A percentile compares a stretch with the other conserved stretches of the same genome.
Evolutionary conservation across 73 alveolate genomes (phyloP).

Genomic region (Paramecium octaurelia): DNA sequence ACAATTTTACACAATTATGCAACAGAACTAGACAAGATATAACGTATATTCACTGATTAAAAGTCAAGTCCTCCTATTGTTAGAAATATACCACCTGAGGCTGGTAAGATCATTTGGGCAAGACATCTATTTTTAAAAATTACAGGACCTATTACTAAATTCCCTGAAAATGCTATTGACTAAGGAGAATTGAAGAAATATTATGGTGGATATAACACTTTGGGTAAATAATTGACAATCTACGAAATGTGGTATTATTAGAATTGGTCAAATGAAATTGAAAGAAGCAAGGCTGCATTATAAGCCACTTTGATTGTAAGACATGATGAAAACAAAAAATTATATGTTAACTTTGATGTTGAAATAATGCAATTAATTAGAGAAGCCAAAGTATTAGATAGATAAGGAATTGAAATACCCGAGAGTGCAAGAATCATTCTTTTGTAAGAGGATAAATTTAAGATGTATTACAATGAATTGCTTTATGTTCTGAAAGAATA

Average conservation of each 20-base stretch:
- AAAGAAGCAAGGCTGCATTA: constrained; percentile 93
- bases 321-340: constrained; percentile 92
- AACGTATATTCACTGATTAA: constrained; percentile 52
- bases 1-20: constrained; percentile 94
- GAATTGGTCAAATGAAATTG: constrained; percentile 89
- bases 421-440: constrained; percentile 99
- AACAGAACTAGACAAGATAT: constrained; percentile 75
- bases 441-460: constrained; percentile 99
- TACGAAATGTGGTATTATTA: constrained; percentile 83
- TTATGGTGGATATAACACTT: constrained; percentile 81
- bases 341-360: constrained; percentile 98
- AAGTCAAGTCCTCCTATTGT: constrained; percentile 96
- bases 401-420: constrained; percentile 99
- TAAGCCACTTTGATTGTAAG: constrained; percentile 95
- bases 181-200: constrained; percentile 74
- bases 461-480: constrained; percentile 97
- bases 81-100: constrained; percentile 99
- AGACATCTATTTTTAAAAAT: constrained; percentile 96
- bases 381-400: constrained; percentile 99
- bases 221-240: constrained; percentile 82
- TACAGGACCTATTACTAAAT: constrained; percentile 95
- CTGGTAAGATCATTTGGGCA: constrained; percentile 99
- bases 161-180: constrained; percentile 82
- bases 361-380: constrained; percentile 98
- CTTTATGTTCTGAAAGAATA: constrained; percentile 98